Evolutionary conservation across 1,284 basidiomycete species (phyloP).

Genomic region (Cystobasidium slooffiae): DNA sequence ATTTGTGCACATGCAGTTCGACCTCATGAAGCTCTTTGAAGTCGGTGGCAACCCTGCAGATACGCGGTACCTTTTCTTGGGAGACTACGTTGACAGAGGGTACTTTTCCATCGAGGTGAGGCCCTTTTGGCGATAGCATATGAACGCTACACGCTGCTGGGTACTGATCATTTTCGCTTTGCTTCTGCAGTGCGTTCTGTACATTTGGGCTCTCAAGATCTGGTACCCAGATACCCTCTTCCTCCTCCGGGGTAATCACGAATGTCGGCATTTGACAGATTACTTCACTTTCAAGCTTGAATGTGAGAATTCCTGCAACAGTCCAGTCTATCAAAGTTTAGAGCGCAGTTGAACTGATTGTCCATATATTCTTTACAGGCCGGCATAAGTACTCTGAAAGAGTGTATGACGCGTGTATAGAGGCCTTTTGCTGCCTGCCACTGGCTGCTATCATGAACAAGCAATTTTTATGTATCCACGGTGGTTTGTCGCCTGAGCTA

Average conservation of each 20-base stretch:
- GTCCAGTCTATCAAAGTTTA: not conserved
- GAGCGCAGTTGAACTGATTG: slow-evolving; percentile 27
- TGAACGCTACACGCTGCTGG: slow-evolving; percentile 43
- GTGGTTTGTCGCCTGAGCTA: slow-evolving; percentile 86
- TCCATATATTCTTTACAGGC: slow-evolving; percentile 61
- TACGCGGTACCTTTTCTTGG: slow-evolving; percentile 92
- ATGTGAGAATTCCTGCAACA: slow-evolving; percentile 63
- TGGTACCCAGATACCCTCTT: slow-evolving; percentile 89
- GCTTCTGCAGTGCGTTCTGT: slow-evolving; percentile 75
- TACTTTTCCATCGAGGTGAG: slow-evolving; percentile 89
- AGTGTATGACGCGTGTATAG: slow-evolving; percentile 89
- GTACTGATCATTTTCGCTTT: slow-evolving; percentile 52
- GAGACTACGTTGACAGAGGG: slow-evolving; percentile 97
- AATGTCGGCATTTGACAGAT: slow-evolving; percentile 93
- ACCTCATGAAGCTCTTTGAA: slow-evolving; percentile 98
- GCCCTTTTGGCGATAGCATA: slow-evolving; percentile 9
- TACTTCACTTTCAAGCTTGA: slow-evolving; percentile 98
- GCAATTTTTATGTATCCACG: slow-evolving; percentile 94
- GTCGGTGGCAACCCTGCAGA: slow-evolving; percentile 90
- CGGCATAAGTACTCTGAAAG: slow-evolving; percentile 92
- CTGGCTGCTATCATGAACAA: slow-evolving; percentile 96
- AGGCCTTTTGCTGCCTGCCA: slow-evolving; percentile 88
- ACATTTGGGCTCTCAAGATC: slow-evolving; percentile 90
- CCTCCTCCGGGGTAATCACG: slow-evolving; percentile 94
- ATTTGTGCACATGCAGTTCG: slow-evolving; percentile 69